phyloP scores from a whole-genome alignment of 2,329 filamentous ascomycete species.

The Aspergillus viridinutans region DNA sequence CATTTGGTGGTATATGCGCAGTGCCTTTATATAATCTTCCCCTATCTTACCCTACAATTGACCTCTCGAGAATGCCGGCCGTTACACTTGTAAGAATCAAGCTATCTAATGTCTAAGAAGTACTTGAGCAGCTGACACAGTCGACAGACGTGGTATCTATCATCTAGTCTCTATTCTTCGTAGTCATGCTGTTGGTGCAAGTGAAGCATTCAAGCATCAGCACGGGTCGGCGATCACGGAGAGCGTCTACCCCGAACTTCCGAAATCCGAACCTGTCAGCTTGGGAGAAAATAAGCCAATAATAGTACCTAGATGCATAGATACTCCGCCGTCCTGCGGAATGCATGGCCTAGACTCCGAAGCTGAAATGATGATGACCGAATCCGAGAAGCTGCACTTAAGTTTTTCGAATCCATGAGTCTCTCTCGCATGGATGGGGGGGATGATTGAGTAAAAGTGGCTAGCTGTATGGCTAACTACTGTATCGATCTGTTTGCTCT shows the following conservation, averaged over 20 bases:
- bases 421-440: neutral
- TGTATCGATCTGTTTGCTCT: neutral
- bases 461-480: neutral
- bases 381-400: too few relatives aligned
- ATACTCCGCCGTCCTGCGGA: neutral
- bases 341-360: neutral
- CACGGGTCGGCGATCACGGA: conserved; percentile 11
- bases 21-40: too few relatives aligned
- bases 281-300: neutral
- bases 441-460: neutral
- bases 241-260: conserved; percentile 3
- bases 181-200: neutral
- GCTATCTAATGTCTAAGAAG: too few relatives aligned
- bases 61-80: neutral
- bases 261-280: neutral
- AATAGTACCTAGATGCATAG: too few relatives aligned
- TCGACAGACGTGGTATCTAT: too few relatives aligned
- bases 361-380: neutral
- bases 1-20: neutral
- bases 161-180: neutral
- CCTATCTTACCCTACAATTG: neutral
- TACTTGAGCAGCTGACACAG: too few relatives aligned
- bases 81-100: neutral
- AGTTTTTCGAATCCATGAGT: neutral
- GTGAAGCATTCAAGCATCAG: neutral